These are phyloP conservation scores for Lophiostoma macrostomum DNA, from an alignment of 495 filamentous ascomycete species.

Conservation along the genomic window DNA sequence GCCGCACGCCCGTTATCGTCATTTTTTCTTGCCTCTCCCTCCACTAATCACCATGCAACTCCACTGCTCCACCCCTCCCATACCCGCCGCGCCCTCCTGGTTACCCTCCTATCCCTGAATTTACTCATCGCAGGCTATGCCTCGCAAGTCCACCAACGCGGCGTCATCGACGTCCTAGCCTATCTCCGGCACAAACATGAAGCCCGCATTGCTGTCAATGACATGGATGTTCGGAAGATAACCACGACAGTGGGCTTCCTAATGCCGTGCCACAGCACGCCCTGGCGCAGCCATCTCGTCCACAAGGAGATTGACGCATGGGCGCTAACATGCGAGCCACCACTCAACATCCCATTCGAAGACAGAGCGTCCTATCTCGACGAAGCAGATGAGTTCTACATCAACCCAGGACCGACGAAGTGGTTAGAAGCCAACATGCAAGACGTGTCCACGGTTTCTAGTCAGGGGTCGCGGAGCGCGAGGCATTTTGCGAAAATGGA, in stretches of 20 bases:
- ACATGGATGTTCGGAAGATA: background rate
- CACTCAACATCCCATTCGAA: conserved; percentile 59
- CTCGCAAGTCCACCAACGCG: conserved; percentile 73
- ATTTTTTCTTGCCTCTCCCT: conserved; percentile 54
- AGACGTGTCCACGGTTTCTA: conserved; percentile 36
- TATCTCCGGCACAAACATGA: conserved; percentile 74
- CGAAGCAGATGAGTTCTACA: conserved; percentile 89
- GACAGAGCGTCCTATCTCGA: conserved; percentile 67
- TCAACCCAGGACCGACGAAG: conserved; percentile 45
- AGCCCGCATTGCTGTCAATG: conserved; percentile 7
- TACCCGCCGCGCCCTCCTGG: conserved; percentile 23
- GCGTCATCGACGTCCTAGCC: conserved; percentile 64
- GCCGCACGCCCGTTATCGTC: conserved; percentile 62
- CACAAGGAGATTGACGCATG: conserved; percentile 72
- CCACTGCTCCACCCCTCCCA: no score
- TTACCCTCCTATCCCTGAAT: conserved; percentile 51
- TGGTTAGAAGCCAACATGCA: conserved; percentile 58
- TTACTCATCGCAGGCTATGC: conserved; percentile 70
- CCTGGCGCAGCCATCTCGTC: conserved; percentile 88
- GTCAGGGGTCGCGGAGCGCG: conserved; percentile 11
- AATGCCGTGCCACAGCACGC: conserved; percentile 96
- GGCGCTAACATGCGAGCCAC: conserved; percentile 90
- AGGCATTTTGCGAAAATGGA: conserved; percentile 31
- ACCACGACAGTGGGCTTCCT: conserved; percentile 76
- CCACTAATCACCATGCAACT: no score